Evolutionary conservation across 805 yeast species (phyloP).

Genomic region (Suhomyces prunicola): DNA sequence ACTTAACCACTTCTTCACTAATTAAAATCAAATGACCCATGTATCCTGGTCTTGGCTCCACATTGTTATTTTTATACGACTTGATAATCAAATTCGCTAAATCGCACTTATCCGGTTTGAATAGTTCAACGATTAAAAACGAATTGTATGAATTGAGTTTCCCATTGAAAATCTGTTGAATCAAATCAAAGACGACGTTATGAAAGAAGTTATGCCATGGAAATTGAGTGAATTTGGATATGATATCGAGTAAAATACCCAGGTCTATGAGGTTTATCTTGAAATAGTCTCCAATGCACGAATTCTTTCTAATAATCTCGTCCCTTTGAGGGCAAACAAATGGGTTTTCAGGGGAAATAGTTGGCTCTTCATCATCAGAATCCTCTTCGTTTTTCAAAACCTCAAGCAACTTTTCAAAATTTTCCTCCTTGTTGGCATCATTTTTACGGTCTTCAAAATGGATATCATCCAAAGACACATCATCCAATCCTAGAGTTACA

Average conservation of each 20-base stretch:
- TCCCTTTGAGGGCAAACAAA: constrained; percentile 39
- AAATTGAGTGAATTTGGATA: constrained; percentile 71
- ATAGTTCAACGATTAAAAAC: constrained; percentile 34
- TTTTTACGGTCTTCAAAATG: constrained; percentile 15
- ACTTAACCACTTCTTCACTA: constrained; percentile 94
- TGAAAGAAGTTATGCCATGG: constrained; percentile 98
- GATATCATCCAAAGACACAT: constrained; percentile 36
- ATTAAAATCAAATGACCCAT: constrained; percentile 96
- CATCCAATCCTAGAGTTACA: constrained; percentile 37
- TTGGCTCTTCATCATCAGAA: constrained; percentile 45
- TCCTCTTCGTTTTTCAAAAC: constrained; percentile 29
- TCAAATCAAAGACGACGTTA: constrained; percentile 93
- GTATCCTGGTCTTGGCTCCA: constrained; percentile 75
- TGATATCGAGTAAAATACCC: constrained; percentile 62
- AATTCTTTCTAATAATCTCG: constrained; percentile 40
- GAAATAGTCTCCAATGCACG: constrained; percentile 83
- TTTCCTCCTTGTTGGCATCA: constrained; percentile 22
- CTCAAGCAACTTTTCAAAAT: constrained; percentile 17
- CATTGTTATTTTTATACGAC: constrained; percentile 41
- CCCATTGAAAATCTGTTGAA: constrained; percentile 93
- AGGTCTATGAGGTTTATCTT: constrained; percentile 80
- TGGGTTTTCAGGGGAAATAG: constrained; percentile 41
- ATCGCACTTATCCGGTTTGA: constrained; percentile 39
- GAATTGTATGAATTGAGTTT: constrained; percentile 83
- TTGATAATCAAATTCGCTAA: constrained; percentile 27